Base-by-base conservation (phyloP, 1,139 yeast species). In the Candida sojae region DNA sequence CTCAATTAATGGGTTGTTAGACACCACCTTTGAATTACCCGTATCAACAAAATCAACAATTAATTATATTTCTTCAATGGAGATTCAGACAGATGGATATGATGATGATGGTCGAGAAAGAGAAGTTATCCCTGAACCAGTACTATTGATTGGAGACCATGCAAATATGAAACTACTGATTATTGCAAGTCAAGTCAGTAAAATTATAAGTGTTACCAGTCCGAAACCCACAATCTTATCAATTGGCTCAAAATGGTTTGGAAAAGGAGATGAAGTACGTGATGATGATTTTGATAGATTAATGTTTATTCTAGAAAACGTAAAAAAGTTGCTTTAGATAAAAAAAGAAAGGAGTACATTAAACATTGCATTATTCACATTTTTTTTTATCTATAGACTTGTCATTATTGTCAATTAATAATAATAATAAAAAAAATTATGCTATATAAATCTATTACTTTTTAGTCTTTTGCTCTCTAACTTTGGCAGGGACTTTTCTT, bases 401-500 rank as follows among this genome's bases (percentile, higher is more conserved):
- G 13, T 36, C 3, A 17, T 17, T 17, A 17, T 17, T 17, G 21
- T 17, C 2, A 17, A 17, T 2, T 17, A 17, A 17, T 17, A 17
- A 2, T 2, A 17, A 17, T 17, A 17, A 17, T 2, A 17, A 17
- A 3, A 17, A 17, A 17, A 17, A 3, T 17, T 17, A 17, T 17
- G 21, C 21, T 17, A 17, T 17, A 17, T 17, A 26, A 26, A 26
- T 26, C 29, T 26, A 26, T 33, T 58, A 64, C 59, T 53, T 52
- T 57, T 62, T 48, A 10, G 43, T 23, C 36, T 51, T 61, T 47
- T 53, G 47, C 55, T 70, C 79, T 64, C 81, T 82, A 53, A 72
- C 77, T 67, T 85, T 87, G 11, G 76, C 78, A 13, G 92, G 84
- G 41, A 88, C 93, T 47, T 75, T 66, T 71, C 96, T 82, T 67